These are phyloP conservation scores for Adenanthera pavonina DNA, from an alignment of 306 rosid species.

Conservation along the genomic window DNA sequence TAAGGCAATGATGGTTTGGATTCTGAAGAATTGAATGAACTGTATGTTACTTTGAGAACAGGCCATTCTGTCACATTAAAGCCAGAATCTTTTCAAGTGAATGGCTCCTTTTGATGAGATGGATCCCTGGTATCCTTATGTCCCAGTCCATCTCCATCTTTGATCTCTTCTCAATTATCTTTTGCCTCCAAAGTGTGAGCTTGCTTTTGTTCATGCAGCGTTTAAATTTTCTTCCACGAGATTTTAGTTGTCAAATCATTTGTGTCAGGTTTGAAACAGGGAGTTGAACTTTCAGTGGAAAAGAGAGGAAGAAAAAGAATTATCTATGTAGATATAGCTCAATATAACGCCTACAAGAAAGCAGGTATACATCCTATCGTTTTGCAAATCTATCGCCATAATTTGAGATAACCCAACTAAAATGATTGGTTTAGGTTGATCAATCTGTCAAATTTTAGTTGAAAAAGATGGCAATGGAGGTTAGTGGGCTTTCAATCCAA, in stretches of 20 bases:
- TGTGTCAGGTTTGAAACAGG: not conserved
- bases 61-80: conserved; percentile 25
- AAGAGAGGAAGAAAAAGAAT: not conserved
- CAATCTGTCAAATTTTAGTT: conserved; percentile 38
- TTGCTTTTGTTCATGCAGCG: not conserved
- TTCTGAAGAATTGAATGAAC: conserved; percentile 17
- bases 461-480: conserved; percentile 43
- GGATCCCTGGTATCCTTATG: conserved; percentile 41
- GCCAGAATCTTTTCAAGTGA: conserved; percentile 17
- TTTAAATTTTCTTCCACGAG: not conserved
- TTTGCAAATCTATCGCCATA: conserved; percentile 37
- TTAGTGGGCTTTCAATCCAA: conserved; percentile 47
- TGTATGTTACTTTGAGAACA: not conserved
- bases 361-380: conserved; percentile 23
- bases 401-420: conserved; percentile 42
- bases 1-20: not conserved
- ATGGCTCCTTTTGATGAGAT: conserved; percentile 35
- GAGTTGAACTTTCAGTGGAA: not conserved
- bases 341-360: conserved; percentile 1
- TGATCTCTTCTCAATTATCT: conserved; percentile 3
- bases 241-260: not conserved
- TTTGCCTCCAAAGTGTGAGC: not conserved
- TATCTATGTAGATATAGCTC: not conserved
- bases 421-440: conserved; percentile 44
- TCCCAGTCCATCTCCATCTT: conserved; percentile 35